Conservation (phyloP, 2,329 filamentous ascomycete genomes). For the Diaporthe citri region DNA sequence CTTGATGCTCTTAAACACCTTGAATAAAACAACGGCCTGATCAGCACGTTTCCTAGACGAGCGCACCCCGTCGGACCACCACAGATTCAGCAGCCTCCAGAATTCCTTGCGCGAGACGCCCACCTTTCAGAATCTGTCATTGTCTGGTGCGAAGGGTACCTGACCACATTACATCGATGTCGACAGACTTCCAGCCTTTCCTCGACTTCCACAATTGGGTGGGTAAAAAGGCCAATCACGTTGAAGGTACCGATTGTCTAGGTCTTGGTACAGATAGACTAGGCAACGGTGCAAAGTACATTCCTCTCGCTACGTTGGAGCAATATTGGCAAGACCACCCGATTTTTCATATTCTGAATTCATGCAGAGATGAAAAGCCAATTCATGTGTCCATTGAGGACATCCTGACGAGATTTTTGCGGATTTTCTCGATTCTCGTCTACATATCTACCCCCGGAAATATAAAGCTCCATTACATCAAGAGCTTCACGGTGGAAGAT, state of each 20-base stretch:
- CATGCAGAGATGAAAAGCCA: background rate
- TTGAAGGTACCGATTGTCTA: too few species aligned
- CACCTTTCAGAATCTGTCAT: too few species aligned
- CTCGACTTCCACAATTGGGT: background rate
- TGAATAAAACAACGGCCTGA: too few species aligned
- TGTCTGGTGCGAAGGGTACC: too few species aligned
- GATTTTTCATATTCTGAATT: background rate
- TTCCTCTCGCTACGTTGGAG: too few species aligned
- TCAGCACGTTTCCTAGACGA: background rate
- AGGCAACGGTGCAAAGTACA: background rate
- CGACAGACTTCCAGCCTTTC: background rate
- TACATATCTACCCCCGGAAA: background rate
- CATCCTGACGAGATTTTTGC: background rate
- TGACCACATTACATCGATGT: background rate
- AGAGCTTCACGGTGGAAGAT: background rate
- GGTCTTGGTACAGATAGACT: background rate
- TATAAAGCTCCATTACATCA: background rate
- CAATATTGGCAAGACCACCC: background rate
- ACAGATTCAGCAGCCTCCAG: background rate
- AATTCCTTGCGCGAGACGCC: background rate
- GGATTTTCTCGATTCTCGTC: background rate
- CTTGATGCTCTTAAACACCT: background rate
- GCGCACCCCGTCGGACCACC: background rate
- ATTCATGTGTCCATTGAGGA: background rate
- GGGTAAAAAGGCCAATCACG: too few species aligned